Percentiles rank a stretch among this genome's conserved stretches.
Conservation (phyloP, 768 basidiomycete genomes). For the Termitomyces sp. region DNA sequence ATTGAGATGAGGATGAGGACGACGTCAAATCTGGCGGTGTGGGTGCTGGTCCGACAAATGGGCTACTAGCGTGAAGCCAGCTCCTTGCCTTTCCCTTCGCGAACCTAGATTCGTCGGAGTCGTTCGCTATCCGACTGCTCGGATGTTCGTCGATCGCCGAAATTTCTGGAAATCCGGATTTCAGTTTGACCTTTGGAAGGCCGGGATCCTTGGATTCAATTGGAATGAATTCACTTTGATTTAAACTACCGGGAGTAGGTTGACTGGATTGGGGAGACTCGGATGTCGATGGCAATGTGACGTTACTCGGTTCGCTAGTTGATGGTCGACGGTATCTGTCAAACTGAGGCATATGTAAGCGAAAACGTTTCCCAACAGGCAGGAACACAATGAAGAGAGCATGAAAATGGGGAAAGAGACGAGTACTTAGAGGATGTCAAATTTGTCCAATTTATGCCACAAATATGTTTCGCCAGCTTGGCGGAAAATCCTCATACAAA, state of each 20-base stretch:
- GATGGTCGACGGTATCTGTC: conserved; percentile 47
- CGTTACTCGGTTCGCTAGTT: conserved; percentile 17
- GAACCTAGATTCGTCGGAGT: conserved; percentile 10
- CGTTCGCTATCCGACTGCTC: not conserved
- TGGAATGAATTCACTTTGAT: conserved; percentile 1
- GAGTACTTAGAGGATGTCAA: not conserved
- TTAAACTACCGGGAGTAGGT: conserved; percentile 9
- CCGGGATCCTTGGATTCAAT: conserved; percentile 13
- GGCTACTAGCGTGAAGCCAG: conserved; percentile 38
- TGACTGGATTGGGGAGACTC: conserved; percentile 8
- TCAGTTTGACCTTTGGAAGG: conserved; percentile 20
- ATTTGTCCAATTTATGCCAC: not conserved
- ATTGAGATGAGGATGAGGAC: conserved; percentile 22
- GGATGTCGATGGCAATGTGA: conserved; percentile 10
- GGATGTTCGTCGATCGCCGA: conserved; percentile 12
- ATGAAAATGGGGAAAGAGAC: not conserved
- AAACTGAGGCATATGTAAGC: conserved; percentile 27
- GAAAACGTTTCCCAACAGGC: not conserved
- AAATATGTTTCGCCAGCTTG: not conserved
- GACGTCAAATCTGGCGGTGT: conserved; percentile 26
- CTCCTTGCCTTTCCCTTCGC: conserved; percentile 21
- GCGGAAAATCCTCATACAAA: not conserved
- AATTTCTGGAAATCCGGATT: conserved; percentile 18
- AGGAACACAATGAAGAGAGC: too few relatives aligned
- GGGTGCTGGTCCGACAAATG: conserved; percentile 30